Evolutionary conservation across 2,329 filamentous ascomycete genomes (phyloP), one percentile per base, ranked within the genome.

Genomic region (Anthostomella pinea): DNA sequence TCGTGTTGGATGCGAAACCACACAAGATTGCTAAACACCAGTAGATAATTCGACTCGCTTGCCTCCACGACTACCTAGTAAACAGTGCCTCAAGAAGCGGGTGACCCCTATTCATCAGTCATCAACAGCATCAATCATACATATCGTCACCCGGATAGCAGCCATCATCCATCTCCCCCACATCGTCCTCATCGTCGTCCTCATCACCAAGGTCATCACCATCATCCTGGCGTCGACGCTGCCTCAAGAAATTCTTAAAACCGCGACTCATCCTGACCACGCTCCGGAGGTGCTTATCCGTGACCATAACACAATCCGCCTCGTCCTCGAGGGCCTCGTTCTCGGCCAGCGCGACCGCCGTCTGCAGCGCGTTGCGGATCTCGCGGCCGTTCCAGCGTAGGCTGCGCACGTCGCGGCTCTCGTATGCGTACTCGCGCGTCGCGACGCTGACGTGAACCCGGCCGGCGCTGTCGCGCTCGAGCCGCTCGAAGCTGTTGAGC

Each of bases 401-500:
- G 21, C 33, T 35, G 8, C 51, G 56, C 17, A 70, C 62, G 28
- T 68, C 64, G 7, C 39, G 41, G 31, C 56, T 60, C 14, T 53
- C 53, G 52, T 59, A 64, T 26, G 62, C 62, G 40, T 63, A 71
- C 30, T 66, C 60, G 22, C 63, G 60, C 8, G 67, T 62, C 10
- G 62, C 53, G n/a, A 52, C 50, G 8, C 58, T 50, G 24, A 69
- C 59, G 41, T 58, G 62, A 9, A 69, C 60, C 21, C 58, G 55
- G 10, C 59, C 61, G 20, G 36, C 48, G 5, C 62, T 63, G 48
- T 72, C 69, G 33, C 62, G 59, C 48, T 63, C 59, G 17, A 72
- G 52, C 8, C 68, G 64, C 43, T 70, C 68, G 48, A 72, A 70
- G 49, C 67, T 64, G 48, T 67, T 59, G 18, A 54, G 50, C 67